phyloP scores from a whole-genome alignment of 2,329 filamentous ascomycete genomes.

The Talaromyces sp. region DNA sequence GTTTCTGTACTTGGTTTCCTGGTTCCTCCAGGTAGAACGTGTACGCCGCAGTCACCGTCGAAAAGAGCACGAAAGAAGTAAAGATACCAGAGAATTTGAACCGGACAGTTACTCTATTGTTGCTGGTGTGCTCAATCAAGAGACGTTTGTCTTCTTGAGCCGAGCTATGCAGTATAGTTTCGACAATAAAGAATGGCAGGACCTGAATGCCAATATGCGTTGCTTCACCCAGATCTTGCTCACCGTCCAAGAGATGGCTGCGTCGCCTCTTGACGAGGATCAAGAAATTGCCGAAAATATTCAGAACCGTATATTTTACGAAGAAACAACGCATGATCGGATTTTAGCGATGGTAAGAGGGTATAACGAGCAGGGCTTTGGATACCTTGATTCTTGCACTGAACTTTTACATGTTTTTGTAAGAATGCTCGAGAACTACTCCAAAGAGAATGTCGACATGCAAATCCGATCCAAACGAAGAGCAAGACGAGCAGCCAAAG shows the following conservation, averaged over 20 bases:
- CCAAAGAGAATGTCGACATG: slow-evolving; percentile 90
- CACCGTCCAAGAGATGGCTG: slow-evolving; percentile 87
- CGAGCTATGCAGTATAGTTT: slow-evolving; percentile 71
- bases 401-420: slow-evolving; percentile 89
- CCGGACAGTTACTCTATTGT: slow-evolving; percentile 78
- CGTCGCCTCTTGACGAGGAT: slow-evolving; percentile 80
- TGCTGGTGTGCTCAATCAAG: slow-evolving; percentile 84
- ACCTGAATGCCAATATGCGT: slow-evolving; percentile 80
- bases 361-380: slow-evolving; percentile 93
- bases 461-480: slow-evolving; percentile 79
- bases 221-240: slow-evolving; percentile 93
- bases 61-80: slow-evolving; percentile 44
- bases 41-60: slow-evolving; percentile 59
- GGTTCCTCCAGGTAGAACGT: slow-evolving; percentile 86
- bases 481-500: slow-evolving; percentile 63
- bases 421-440: slow-evolving; percentile 85
- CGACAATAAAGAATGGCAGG: slow-evolving; percentile 80
- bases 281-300: slow-evolving; percentile 98
- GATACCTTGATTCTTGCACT: slow-evolving; percentile 86
- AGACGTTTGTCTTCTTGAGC: slow-evolving; percentile 87
- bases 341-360: slow-evolving; percentile 71
- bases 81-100: slow-evolving; percentile 50
- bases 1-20: slow-evolving; percentile 86
- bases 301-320: slow-evolving; percentile 94
- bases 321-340: slow-evolving; percentile 86